Conservation (phyloP, 345 rosid genomes). For the Rubroshorea leprosula region DNA sequence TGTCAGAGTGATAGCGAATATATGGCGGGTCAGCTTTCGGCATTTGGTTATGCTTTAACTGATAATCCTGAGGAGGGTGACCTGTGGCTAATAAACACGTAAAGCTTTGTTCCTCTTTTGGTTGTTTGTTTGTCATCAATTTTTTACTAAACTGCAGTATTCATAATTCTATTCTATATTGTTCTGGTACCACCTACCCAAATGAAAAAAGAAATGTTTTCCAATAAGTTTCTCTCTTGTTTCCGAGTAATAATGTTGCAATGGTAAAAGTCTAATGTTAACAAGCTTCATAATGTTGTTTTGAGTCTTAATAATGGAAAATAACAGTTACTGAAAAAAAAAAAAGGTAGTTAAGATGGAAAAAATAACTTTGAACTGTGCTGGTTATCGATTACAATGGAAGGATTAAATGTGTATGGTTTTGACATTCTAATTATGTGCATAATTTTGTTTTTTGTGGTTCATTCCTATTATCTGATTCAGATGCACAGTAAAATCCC, state of each 20-base stretch:
- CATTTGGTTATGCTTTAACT: conserved; percentile 77
- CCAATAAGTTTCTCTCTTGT: too few species aligned
- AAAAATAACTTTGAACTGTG: too few species aligned
- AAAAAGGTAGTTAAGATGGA: too few species aligned
- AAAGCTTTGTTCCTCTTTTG: conserved; percentile 17
- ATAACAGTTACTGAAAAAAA: too few species aligned
- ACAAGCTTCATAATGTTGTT: too few species aligned
- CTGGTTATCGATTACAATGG: too few species aligned
- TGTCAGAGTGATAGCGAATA: conserved; percentile 97
- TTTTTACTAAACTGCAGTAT: background rate
- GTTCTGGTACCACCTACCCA: background rate
- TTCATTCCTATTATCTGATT: conserved; percentile 25
- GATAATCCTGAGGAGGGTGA: conserved; percentile 88
- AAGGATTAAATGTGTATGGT: too few species aligned
- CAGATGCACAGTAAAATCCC: conserved; percentile 91
- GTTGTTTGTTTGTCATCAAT: background rate
- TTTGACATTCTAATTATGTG: too few species aligned
- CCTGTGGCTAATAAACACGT: conserved; percentile 96
- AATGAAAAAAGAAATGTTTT: too few species aligned
- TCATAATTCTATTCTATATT: background rate
- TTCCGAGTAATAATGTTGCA: too few species aligned
- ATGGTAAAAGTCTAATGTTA: too few species aligned
- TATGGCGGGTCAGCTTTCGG: conserved; percentile 96
- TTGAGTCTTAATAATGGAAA: background rate
- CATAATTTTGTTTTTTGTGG: too few species aligned